A percentile compares a stretch with the other conserved stretches of the same genome.
These are phyloP conservation scores for Cinnamomum micranthum DNA, from an alignment of 164 flowering plant species.

Conservation along the genomic window DNA sequence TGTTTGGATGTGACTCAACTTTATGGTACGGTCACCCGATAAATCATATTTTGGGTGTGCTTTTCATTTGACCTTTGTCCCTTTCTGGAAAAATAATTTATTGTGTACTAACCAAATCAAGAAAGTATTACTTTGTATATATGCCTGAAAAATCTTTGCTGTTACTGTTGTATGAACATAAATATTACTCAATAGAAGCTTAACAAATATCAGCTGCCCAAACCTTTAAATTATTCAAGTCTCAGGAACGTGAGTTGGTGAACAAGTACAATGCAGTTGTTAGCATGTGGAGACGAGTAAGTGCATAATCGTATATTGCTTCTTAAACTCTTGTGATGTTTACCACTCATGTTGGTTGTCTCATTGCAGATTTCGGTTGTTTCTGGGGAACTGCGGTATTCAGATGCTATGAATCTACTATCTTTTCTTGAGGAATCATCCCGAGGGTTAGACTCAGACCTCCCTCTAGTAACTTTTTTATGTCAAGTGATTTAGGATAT, in stretches of 20 bases:
- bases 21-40: too few relatives aligned
- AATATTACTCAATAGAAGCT: constrained; percentile 18
- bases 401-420: constrained; percentile 72
- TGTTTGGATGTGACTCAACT: too few relatives aligned
- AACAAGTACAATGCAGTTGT: constrained; percentile 79
- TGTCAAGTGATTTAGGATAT: background rate
- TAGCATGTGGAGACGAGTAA: constrained; percentile 93
- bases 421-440: constrained; percentile 71
- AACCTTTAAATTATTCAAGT: constrained; percentile 65
- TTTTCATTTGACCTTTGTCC: too few relatives aligned
- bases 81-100: too few relatives aligned
- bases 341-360: constrained; percentile 4
- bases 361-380: constrained; percentile 66
- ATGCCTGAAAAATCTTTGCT: too few relatives aligned
- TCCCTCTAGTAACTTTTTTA: background rate
- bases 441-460: constrained; percentile 50
- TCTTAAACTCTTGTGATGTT: background rate
- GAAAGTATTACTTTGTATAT: too few relatives aligned
- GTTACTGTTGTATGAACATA: background rate
- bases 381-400: constrained; percentile 77
- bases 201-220: constrained; percentile 65
- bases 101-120: too few relatives aligned
- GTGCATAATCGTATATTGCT: constrained; percentile 17
- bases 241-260: constrained; percentile 71
- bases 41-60: too few relatives aligned